These are phyloP conservation scores for Corylus heterophylla DNA, from an alignment of 306 rosid genomes.

Conservation along the genomic window DNA sequence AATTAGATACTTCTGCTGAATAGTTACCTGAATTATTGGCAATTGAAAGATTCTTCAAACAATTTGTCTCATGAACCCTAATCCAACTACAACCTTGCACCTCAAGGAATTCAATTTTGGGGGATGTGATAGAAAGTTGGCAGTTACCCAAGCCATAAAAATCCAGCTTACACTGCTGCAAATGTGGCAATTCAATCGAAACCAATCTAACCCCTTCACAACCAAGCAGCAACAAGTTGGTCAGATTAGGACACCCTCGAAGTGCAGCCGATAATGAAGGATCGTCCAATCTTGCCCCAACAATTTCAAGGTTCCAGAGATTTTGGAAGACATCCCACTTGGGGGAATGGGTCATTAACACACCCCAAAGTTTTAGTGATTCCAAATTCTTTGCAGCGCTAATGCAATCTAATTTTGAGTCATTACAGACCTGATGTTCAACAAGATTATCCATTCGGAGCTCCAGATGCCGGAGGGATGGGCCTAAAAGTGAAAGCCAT, in stretches of 20 bases:
- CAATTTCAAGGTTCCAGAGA: slow-evolving; percentile 79
- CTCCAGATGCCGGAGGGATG: slow-evolving; percentile 67
- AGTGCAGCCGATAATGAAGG: slow-evolving; percentile 52
- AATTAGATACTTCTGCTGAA: neutral
- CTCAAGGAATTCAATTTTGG: slow-evolving; percentile 74
- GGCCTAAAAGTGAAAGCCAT: slow-evolving; percentile 64
- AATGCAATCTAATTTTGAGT: slow-evolving; percentile 74
- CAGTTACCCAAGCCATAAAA: slow-evolving; percentile 82
- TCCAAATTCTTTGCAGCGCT: slow-evolving; percentile 62
- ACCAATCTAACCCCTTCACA: slow-evolving; percentile 76
- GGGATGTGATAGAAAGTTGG: slow-evolving; percentile 60
- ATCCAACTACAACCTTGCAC: slow-evolving; percentile 98
- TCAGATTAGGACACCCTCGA: slow-evolving; percentile 61
- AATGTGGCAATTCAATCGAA: slow-evolving; percentile 60
- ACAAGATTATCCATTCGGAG: slow-evolving; percentile 83
- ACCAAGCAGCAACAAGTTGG: slow-evolving; percentile 72
- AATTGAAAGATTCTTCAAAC: slow-evolving; percentile 67
- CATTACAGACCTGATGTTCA: slow-evolving; percentile 42
- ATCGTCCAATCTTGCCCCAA: slow-evolving; percentile 79
- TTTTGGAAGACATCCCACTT: slow-evolving; percentile 72
- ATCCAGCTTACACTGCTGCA: slow-evolving; percentile 82
- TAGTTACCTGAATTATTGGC: slow-evolving; percentile 73
- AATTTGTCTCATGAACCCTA: slow-evolving; percentile 58
- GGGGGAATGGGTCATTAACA: slow-evolving; percentile 65
- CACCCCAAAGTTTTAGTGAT: slow-evolving; percentile 90